Evolutionary conservation across 805 yeast species (phyloP).

Genomic region (Cyberlindnera veronae): DNA sequence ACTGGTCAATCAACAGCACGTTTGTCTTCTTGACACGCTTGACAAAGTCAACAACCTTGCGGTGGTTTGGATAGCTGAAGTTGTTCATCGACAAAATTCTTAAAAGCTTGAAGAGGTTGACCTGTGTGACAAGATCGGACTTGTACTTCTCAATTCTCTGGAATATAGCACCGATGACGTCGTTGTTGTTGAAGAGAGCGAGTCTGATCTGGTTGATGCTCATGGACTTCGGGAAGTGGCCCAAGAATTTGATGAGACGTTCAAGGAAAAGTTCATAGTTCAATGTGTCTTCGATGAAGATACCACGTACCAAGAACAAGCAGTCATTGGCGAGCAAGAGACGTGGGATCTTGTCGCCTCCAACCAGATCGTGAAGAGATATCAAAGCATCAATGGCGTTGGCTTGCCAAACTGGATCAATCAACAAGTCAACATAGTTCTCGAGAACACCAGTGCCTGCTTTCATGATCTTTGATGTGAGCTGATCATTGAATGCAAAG

Average conservation of each 20-base stretch:
- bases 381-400: conserved; percentile 48
- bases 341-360: conserved; percentile 29
- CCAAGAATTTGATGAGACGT: conserved; percentile 34
- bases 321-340: conserved; percentile 27
- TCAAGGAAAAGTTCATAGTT: conserved; percentile 43
- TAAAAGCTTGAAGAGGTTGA: conserved; percentile 23
- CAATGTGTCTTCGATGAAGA: conserved; percentile 37
- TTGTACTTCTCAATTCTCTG: conserved; percentile 9
- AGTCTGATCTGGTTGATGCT: conserved; percentile 23
- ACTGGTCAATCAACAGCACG: conserved; percentile 21
- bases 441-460: conserved; percentile 28
- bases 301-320: conserved; percentile 37
- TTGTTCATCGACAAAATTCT: conserved; percentile 16
- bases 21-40: conserved; percentile 9
- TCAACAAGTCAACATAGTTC: conserved; percentile 34
- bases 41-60: conserved; percentile 9
- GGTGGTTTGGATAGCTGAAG: conserved; percentile 12
- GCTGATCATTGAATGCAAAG: conserved; percentile 37
- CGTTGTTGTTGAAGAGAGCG: conserved; percentile 13
- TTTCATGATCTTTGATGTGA: conserved; percentile 30
- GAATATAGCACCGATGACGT: conserved; percentile 14
- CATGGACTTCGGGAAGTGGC: conserved; percentile 13
- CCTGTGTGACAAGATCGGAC: conserved; percentile 17
- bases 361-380: conserved; percentile 38
- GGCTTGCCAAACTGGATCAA: conserved; percentile 51